Base-by-base conservation (phyloP, 1,139 yeast species). In the Lodderomyces oxycetoniae region DNA sequence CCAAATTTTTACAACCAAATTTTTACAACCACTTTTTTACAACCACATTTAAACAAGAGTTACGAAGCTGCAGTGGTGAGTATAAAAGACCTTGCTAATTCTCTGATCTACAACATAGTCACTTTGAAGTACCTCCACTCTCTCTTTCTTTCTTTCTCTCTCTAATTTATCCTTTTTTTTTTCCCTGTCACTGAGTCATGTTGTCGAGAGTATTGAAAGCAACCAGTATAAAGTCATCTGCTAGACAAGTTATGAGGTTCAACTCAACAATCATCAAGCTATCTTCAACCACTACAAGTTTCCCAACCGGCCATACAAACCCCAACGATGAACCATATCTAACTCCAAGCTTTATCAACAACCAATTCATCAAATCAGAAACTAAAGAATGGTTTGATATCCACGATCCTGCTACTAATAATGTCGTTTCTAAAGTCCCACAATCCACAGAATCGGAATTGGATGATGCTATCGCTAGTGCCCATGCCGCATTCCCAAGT, bases 381-480 rank as follows among this genome's bases (percentile, higher is more conserved):
- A 61, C 86, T 11, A 48, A 55, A 14, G 68, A 71, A 45, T 82
- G 88, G 88, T 77, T 71, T 51, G 88, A 81, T 41, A 69, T 83
- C 38, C 80, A 72, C 51, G 91, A 82, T 53, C 91, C 91, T 10
- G 85, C 91, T 35, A 82, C 91, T 38, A 77, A 81, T 56, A 53
- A 65, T 43, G 74, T 81, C 30, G 78, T 83, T 28, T 69, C 83
- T 32, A 67, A 70, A 45, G 91, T 82, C 11, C 91, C 91, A 12
- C 89, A 82, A 59, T 68, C 77, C 26, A 83, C 91, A 9, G 72
- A 71, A 5, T 72, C 64, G 35, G 93, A 83, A 56, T 64, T 83
- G 50, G 76, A 71, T 38, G 71, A 69, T 13, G 91, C 91, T 5
- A 79, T 83, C 34, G 77, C 71, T 28, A 63, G 82, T 28, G 88